Evolutionary conservation across 495 filamentous ascomycete species (phyloP), one percentile per base, ranked within the genome.

Genomic region (Mycothermus thermophilus): DNA sequence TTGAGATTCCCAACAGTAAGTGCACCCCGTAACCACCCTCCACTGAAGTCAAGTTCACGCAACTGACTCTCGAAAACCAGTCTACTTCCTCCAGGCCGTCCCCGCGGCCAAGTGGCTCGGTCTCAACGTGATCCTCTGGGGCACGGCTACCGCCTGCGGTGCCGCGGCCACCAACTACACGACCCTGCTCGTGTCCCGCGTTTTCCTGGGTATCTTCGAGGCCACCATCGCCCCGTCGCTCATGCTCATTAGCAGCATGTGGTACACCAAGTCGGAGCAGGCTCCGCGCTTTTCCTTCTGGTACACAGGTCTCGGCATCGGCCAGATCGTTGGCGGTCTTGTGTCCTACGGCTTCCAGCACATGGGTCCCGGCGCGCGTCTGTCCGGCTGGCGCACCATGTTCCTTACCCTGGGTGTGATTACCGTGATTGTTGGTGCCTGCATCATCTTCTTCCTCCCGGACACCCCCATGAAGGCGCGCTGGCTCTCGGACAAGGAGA

Each of bases 191-290:
- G 54, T 57, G 18, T 52, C 71, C 6, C 62, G 76, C 5, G 54
- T 74, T 30, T 64, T 79, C 31, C 51, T 77, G 0, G 76, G 76
- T 8, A 60, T 73, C 36, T 71, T 77, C 38, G 76, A 79, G 58
- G 71, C 75, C 12, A 67, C 70, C 18, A 71, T 79, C 35, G 66
- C 64, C 28, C 76, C 76, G 10, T 67, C 62, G 2, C 51, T 79
- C 24, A 71, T 74, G 30, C 55, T 72, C 18, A 63, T 72, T 41
- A 62, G 52, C 34, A 54, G 55, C 44, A 50, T 52, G 42, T 80
- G 72, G 72, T 80, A 80, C 44, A 80, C 71, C 10, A 69, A 72
- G 30, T 63, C 64, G 0, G 74, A 79, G 45, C 63, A 69, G 27
- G 67, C 70, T 2, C 70, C 71, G 1, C 66, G 76, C 13, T 76